Percentiles rank a stretch among this genome's conserved stretches.
Evolutionary conservation across 208 protist species (phyloP).

Genomic region (Leishmania guyanensis): DNA sequence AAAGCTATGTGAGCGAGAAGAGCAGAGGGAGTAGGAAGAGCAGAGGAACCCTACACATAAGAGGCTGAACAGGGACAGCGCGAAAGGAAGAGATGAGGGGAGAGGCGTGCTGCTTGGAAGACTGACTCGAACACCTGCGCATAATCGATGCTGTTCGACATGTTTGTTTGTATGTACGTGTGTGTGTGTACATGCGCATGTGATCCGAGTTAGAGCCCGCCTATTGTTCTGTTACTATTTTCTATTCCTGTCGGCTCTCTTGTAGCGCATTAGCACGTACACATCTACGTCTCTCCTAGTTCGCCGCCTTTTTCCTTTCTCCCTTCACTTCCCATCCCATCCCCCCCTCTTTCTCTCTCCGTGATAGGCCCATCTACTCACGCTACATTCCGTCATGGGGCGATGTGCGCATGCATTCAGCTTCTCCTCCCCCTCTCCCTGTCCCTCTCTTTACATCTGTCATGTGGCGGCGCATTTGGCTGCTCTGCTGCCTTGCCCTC

Average conservation of each 20-base stretch:
- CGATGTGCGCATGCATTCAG: not conserved
- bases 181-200: not conserved
- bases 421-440: not conserved
- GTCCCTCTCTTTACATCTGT: slow-evolving; percentile 4
- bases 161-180: not conserved
- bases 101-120: not conserved
- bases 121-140: not conserved
- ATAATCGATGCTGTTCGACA: not conserved
- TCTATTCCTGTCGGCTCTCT: not conserved
- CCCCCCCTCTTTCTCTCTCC: not conserved
- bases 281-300: not conserved
- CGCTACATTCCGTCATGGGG: not conserved
- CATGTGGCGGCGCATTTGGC: not conserved
- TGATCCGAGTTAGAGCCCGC: not conserved
- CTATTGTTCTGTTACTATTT: not conserved
- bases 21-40: not conserved
- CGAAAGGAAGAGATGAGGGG: not conserved
- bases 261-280: not conserved
- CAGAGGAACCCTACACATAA: not conserved
- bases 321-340: not conserved
- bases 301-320: not conserved
- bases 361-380: not conserved
- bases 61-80: no score
- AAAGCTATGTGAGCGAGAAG: not conserved
- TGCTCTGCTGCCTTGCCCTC: not conserved